A percentile compares a stretch with the other conserved stretches of the same genome.
Evolutionary conservation across 345 rosid genomes (phyloP).

Genomic region (Mangifera indica): DNA sequence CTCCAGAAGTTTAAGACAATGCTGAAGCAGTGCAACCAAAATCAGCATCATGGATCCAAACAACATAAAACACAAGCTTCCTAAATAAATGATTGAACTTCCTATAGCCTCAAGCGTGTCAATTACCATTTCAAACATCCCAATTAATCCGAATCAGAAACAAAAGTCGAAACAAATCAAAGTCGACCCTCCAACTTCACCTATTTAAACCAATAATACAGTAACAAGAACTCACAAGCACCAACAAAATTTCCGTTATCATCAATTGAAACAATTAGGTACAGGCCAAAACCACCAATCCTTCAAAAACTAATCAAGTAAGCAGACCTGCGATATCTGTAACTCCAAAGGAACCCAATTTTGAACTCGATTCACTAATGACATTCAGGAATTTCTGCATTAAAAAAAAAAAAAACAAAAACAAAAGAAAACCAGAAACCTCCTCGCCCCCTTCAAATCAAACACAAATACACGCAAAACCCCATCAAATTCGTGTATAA

Average conservation of each 20-base stretch:
- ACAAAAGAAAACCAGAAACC: not conserved
- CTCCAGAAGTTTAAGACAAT: not conserved
- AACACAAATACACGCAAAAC: not conserved
- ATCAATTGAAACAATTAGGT: not conserved
- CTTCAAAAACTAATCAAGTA: not conserved
- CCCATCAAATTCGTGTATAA: conserved; percentile 51
- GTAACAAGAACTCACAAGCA: not conserved
- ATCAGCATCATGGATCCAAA: not conserved
- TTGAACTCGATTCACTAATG: too few species aligned
- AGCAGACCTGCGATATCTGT: not conserved
- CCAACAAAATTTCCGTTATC: not conserved
- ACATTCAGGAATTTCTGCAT: not conserved
- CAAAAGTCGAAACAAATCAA: not conserved
- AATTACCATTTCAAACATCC: not conserved
- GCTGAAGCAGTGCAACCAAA: not conserved
- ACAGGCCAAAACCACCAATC: not conserved
- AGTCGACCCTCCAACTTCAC: not conserved
- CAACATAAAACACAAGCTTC: not conserved
- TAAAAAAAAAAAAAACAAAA: not conserved
- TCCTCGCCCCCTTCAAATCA: not conserved
- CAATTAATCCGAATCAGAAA: not conserved
- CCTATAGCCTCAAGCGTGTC: not conserved
- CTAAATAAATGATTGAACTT: not conserved
- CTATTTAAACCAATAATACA: not conserved
- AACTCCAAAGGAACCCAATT: too few species aligned